Evolutionary conservation across 2,329 filamentous ascomycete genomes (phyloP), one percentile per base, ranked within the genome.

Genomic region (Cordyceps cateniannulata): DNA sequence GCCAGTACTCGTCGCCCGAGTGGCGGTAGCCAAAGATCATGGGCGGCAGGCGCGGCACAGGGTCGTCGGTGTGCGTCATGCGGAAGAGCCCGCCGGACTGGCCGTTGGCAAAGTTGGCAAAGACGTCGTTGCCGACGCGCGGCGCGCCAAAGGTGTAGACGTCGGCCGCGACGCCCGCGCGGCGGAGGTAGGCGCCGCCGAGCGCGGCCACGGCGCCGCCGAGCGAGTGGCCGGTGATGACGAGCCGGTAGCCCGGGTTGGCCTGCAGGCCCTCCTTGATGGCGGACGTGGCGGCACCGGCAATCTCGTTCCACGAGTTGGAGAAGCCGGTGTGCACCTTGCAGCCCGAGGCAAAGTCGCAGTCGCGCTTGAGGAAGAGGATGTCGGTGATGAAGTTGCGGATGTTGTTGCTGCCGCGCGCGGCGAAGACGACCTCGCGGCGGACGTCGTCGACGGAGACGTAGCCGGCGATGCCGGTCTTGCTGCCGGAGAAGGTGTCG

Each of bases 1-100:
- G 75, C 79, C 83, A 90, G 73, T 85, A 90, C 76, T 91, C 89
- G 1, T 88, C 86, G 18, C 78, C 82, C n/a, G 84, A 81, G 71
- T 91, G 88, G 44, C 80, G 75, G 75, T 85, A 91, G 38, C 82
- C 81, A 56, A 87, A 70, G 50, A 81, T 57, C 61, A 84, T 72
- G 12, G 86, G 82, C 1, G 88, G 88, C 42, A 92, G 77, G 48
- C 85, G 81, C 0, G 89, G 86, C 1, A 91, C 82, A 0, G 86
- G 85, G 70, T 92, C 89, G 66, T 81, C 75, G 47, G 72, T 73
- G 72, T 91, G 87, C 1, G 88, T 91, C 56, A 90, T 76, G 64
- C 88, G 85, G 74, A 79, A 87, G 60, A 69, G 69, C 59, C 82
- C 69, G 59, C 82, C 82, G 1, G 73, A 62, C 65, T 87, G 83